Conservation (phyloP, 2,329 filamentous ascomycete species). For the Fusarium nodosum region DNA sequence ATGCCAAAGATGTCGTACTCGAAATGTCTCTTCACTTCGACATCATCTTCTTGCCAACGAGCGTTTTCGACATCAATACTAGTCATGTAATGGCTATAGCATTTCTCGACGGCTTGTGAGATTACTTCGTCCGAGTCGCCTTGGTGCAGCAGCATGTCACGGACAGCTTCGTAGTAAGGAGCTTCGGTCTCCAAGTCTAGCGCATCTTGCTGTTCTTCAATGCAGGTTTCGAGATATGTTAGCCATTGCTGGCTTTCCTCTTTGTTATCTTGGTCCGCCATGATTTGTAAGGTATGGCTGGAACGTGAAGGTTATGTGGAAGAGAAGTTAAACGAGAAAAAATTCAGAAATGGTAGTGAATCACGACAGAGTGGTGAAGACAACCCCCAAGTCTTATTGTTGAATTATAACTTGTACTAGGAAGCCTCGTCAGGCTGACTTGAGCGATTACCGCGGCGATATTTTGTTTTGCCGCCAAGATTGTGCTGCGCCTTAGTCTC, state of each 20-base stretch:
- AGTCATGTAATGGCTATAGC: neutral
- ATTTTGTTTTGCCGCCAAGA: neutral
- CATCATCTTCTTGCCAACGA: neutral
- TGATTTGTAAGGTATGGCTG: neutral
- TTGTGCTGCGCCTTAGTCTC: neutral
- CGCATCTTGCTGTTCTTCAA: neutral
- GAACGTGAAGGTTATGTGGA: no score
- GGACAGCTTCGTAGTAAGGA: neutral
- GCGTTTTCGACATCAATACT: neutral
- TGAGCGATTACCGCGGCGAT: neutral
- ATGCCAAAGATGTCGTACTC: neutral
- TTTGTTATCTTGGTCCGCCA: neutral
- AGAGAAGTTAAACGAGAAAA: fast-evolving
- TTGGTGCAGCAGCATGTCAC: neutral
- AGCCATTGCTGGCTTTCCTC: neutral
- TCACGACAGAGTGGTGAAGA: no score
- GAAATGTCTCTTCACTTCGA: neutral
- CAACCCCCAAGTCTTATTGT: neutral
- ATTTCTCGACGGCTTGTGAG: neutral
- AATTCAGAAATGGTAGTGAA: neutral
- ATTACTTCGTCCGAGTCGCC: neutral
- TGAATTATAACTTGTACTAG: no score
- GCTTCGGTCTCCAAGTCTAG: neutral
- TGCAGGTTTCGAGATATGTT: fast-evolving
- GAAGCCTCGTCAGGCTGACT: neutral